Evolutionary conservation across 345 rosid species (phyloP).

Genomic region (Angophora floribunda): DNA sequence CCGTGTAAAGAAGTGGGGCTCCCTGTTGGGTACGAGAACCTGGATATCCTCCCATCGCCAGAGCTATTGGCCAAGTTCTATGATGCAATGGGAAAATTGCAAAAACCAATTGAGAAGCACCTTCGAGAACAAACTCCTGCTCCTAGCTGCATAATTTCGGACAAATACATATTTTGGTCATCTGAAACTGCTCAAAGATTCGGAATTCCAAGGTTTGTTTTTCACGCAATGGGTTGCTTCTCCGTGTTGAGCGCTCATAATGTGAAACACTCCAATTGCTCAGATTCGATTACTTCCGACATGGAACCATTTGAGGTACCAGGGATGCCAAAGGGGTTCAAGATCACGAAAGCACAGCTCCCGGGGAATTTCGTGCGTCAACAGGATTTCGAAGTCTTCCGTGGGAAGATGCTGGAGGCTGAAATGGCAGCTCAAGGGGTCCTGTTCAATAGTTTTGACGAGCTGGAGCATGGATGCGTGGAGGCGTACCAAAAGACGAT

Average conservation of each 20-base stretch:
- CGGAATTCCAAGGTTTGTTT: constrained; percentile 62
- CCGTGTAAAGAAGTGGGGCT: constrained; percentile 57
- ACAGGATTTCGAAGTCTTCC: constrained; percentile 40
- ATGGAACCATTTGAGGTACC: constrained; percentile 50
- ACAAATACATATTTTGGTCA: constrained; percentile 65
- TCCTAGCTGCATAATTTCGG: constrained; percentile 75
- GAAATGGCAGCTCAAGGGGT: constrained; percentile 54
- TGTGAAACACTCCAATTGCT: constrained; percentile 24
- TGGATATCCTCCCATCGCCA: constrained; percentile 54
- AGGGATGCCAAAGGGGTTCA: constrained; percentile 29
- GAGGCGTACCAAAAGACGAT: constrained; percentile 32
- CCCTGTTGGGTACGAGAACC: constrained; percentile 62
- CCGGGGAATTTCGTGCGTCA: constrained; percentile 43
- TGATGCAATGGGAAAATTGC: constrained; percentile 31
- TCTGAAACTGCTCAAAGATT: constrained; percentile 32
- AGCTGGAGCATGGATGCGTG: constrained; percentile 42
- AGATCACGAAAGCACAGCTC: constrained; percentile 44
- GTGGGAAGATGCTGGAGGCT: constrained; percentile 57
- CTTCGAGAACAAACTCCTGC: constrained; percentile 21
- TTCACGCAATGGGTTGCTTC: constrained; percentile 72
- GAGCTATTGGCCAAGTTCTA: constrained; percentile 44
- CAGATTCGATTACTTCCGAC: constrained; percentile 21
- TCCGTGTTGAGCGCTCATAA: constrained; percentile 49
- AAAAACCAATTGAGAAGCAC: constrained; percentile 42
- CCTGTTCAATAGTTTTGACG: constrained; percentile 52